Evolutionary conservation across 148 eudicot genomes (phyloP), one percentile per base, ranked within the genome.

Genomic region (Cornus florida): DNA sequence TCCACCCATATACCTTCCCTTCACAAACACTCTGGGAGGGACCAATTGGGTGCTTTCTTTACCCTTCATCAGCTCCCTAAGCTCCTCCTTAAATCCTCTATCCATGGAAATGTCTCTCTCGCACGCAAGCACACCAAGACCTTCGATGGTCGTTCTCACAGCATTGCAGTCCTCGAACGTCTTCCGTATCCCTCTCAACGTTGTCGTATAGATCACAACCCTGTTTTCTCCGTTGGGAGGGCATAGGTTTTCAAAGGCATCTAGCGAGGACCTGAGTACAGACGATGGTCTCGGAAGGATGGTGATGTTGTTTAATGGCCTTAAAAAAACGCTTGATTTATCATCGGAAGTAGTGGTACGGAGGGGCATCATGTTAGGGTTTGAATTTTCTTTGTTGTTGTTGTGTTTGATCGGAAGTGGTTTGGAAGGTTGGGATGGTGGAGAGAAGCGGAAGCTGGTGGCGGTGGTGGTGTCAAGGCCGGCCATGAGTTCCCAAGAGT

Each of bases 51-150:
- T 66, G 19, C 75, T 53, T 4, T 79, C 84, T 79, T 86, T 89
- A 0, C 84, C 90, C 28, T 86, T 71, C 80, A 93, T n/a, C n/a
- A 92, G 23, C 31, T 78, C 84, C 76, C 84, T 89, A 41, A 96
- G 74, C 71, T 96, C 98, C 4, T 90, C 95, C 72, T 79, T 86
- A 56, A 92, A 94, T 10, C 98, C 91, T 13, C 86, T 81, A 69
- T 96, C 94, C 97, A 96, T 93, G 0, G 98, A 96, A 10, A 96
- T 86, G 73, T 96, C 99, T 72, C 98, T 86, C 88, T 96, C 99
- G 7, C 86, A 86, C 1, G 86, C 66, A 7, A 67, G 14, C n/a
- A 89, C 83, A 7, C 95, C 89, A 5, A 87, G 68, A 0, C 84
- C 88, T 69, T 78, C 86, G 28, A 94, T 79, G 0, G 87, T 88